These are phyloP conservation scores for Hypomyces rosellus DNA, from an alignment of 2,329 filamentous ascomycete genomes.

Conservation along the genomic window DNA sequence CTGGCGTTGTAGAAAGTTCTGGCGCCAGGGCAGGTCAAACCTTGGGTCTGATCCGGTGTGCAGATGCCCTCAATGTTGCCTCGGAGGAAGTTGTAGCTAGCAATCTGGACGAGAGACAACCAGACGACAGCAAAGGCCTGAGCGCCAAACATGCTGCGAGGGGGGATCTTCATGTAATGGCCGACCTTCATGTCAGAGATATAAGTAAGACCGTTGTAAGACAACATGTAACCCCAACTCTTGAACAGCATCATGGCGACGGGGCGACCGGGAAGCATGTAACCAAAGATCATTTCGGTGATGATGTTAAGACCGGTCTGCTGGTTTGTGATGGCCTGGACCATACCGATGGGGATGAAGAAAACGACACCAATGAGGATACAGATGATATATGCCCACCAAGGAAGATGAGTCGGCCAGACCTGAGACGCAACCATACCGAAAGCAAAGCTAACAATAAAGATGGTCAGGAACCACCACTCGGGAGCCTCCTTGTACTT, in stretches of 20 bases:
- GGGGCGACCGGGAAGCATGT: conserved; percentile 41
- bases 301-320: conserved; percentile 43
- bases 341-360: conserved; percentile 38
- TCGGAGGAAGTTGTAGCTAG: conserved; percentile 34
- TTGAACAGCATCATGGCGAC: conserved; percentile 48
- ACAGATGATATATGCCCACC: conserved; percentile 36
- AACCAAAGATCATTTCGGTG: conserved; percentile 43
- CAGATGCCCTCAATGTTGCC: conserved; percentile 50
- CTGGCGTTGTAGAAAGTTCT: conserved; percentile 55
- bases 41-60: conserved; percentile 37
- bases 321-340: conserved; percentile 44
- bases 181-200: conserved; percentile 46
- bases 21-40: conserved; percentile 51
- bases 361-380: conserved; percentile 35
- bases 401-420: conserved; percentile 36
- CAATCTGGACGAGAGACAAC: conserved; percentile 33
- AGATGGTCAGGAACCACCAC: conserved; percentile 51
- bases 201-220: conserved; percentile 41
- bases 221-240: conserved; percentile 40
- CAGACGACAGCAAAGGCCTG: conserved; percentile 37
- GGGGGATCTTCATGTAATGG: conserved; percentile 49
- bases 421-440: conserved; percentile 31
- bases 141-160: conserved; percentile 41
- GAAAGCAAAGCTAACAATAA: conserved; percentile 43
- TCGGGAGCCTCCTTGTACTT: conserved; percentile 49